Evolutionary conservation across 352 stramenopile species (phyloP).

Genomic region (Phytophthora cajani): DNA sequence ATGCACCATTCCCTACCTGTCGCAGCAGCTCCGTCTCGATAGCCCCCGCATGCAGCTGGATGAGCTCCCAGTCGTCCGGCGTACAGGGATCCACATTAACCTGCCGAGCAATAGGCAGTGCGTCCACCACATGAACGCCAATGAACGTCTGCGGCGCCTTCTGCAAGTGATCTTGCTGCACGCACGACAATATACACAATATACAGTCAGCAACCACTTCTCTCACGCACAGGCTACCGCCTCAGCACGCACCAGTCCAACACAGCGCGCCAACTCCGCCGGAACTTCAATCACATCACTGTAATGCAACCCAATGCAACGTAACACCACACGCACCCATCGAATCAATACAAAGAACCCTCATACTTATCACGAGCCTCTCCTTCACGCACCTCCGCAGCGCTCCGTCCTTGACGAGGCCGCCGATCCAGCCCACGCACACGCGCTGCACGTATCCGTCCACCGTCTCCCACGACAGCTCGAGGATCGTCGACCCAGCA

Average conservation of each 20-base stretch:
- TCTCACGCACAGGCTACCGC: neutral
- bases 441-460: slow-evolving; percentile 84
- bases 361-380: neutral
- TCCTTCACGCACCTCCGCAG: slow-evolving; percentile 50
- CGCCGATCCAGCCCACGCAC: slow-evolving; percentile 75
- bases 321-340: neutral
- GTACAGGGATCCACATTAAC: slow-evolving; percentile 88
- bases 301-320: neutral
- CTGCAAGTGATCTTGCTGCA: slow-evolving; percentile 68
- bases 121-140: slow-evolving; percentile 77
- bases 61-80: slow-evolving; percentile 90
- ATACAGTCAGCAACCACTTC: neutral
- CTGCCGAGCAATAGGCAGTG: slow-evolving; percentile 67
- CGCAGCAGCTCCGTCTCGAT: slow-evolving; percentile 85
- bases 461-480: slow-evolving; percentile 80
- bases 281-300: slow-evolving; percentile 88
- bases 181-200: neutral
- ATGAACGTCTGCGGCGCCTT: slow-evolving; percentile 67
- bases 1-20: slow-evolving; percentile 53
- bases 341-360: neutral
- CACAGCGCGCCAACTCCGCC: slow-evolving; percentile 79
- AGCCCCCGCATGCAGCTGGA: slow-evolving; percentile 85
- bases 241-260: slow-evolving; percentile 68
- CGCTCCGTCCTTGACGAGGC: slow-evolving; percentile 51
- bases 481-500: slow-evolving; percentile 64